Conservation (phyloP, 345 rosid species). For the Populus nigra region DNA sequence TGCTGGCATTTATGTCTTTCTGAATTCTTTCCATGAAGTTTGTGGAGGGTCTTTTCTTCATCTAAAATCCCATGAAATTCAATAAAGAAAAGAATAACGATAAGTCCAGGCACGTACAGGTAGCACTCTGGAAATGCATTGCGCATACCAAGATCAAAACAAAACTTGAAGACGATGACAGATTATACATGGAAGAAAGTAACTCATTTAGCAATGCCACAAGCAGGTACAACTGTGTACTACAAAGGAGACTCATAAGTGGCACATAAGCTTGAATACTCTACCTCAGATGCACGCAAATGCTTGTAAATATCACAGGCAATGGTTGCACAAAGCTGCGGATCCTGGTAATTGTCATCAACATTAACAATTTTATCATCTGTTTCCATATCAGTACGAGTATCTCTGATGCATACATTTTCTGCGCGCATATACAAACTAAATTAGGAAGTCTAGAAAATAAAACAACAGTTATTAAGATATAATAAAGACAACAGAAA, state of each 20-base stretch:
- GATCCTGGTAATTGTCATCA: constrained; percentile 55
- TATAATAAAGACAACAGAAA: neutral
- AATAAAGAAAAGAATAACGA: neutral
- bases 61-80: constrained; percentile 30
- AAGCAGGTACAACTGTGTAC: neutral
- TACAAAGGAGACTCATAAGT: neutral
- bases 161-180: neutral
- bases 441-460: neutral
- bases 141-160: neutral
- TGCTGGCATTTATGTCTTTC: constrained; percentile 76
- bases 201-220: neutral
- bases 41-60: constrained; percentile 69
- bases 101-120: neutral
- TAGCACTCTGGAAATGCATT: neutral
- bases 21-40: constrained; percentile 81
- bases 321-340: constrained; percentile 77
- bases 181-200: neutral
- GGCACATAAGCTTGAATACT: neutral
- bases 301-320: constrained; percentile 56
- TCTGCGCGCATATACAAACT: constrained; percentile 37
- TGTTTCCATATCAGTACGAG: constrained; percentile 41
- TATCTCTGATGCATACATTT: constrained; percentile 58
- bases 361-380: constrained; percentile 49
- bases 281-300: constrained; percentile 72
- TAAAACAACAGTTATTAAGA: neutral